Evolutionary conservation across 148 eudicot species (phyloP), one percentile per base, ranked within the genome.

Genomic region (Bassia scoparia): DNA sequence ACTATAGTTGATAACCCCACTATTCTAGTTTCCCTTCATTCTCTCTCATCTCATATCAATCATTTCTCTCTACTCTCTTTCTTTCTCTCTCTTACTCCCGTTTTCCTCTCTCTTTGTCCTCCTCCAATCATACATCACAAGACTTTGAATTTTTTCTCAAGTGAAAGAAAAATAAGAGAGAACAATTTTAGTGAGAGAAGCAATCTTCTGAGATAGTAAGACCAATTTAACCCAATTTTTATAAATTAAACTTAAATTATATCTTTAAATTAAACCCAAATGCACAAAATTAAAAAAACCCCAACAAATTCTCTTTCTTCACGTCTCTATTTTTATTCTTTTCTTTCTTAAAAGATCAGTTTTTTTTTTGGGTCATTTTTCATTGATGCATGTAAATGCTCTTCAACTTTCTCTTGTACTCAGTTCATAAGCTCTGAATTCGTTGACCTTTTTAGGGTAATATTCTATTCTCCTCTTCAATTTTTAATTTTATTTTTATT

Each of bases 1-100:
- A 82, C 72, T 78, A 29, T n/a, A 72, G 74, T 82, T 82, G 20
- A 82, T 82, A 71, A 67, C 46, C 46, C 74, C 84, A 81, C 84
- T 54, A 56, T 70, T 71, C 54, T 2, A 1, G 3, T 52, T 52
- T 52, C 3, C 8, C 3, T 21, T 7, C 12, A 52, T 35, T 31
- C 66, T 35, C 62, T 71, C 74, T 52, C 70, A 16, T 62, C 56
- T 68, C 53, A 61, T 41, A 68, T 69, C 73, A 68, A 66, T 53
- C 77, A 43, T 50, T 50, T 20, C 7, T 27, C 37, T 12, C 48
- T 76, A 70, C 54, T 71, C 41, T 64, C 68, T 67, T 44, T 50
- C 73, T 62, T 68, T 63, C 70, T 63, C 75, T 43, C 43, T 41
- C 56, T 52, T 52, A 59, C 72, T 70, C 50, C 56, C 74, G 30